Evolutionary conservation across 2,329 filamentous ascomycete genomes (phyloP).

Genomic region (Colletotrichum simmondsii): DNA sequence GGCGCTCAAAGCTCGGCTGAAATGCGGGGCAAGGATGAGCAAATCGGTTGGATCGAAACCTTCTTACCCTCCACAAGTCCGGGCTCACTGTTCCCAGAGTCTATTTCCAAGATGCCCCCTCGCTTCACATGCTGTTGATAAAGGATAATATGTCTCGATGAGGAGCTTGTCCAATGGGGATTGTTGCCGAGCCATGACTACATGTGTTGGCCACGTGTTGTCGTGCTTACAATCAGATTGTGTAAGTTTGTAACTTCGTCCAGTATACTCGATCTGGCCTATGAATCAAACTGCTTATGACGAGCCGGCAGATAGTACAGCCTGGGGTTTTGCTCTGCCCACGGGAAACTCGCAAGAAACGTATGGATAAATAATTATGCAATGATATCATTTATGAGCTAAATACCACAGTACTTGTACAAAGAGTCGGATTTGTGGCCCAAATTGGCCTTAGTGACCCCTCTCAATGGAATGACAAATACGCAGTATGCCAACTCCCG

Average conservation of each 20-base stretch:
- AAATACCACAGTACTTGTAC: not conserved
- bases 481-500: not conserved
- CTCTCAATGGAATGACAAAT: not conserved
- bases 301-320: not conserved
- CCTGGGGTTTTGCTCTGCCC: not conserved
- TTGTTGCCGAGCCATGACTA: not conserved
- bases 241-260: not conserved
- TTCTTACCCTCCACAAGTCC: conserved; percentile 12
- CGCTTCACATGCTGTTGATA: conserved; percentile 3
- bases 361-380: not conserved
- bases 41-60: not conserved
- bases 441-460: not conserved
- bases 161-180: conserved; percentile 1
- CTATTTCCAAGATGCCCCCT: not conserved
- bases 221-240: conserved; percentile 5
- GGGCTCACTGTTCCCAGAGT: not conserved
- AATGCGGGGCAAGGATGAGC: not conserved
- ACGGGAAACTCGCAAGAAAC: not conserved
- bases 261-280: not conserved
- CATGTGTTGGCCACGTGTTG: conserved; percentile 7
- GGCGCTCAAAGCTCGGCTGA: not conserved
- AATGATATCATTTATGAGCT: not conserved
- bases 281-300: not conserved
- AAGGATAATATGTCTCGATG: not conserved
- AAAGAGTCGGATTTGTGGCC: not conserved